Evolutionary conservation across 345 rosid species (phyloP), one percentile per base, ranked within the genome.

Genomic region (Linum trigynum): DNA sequence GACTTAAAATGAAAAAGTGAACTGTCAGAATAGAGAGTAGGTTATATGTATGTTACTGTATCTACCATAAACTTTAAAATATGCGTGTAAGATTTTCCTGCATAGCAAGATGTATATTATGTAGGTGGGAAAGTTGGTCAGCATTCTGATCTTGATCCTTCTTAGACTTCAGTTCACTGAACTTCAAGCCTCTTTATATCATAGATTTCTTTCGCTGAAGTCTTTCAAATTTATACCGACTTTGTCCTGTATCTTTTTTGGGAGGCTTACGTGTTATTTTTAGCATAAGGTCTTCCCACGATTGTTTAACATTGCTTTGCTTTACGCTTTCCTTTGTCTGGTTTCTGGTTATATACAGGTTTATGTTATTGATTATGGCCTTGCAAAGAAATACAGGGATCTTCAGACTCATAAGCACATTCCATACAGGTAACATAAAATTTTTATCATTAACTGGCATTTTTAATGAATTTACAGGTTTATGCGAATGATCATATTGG

Each of bases 381-480:
- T 89, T 67, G 96, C 90, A 40, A 88, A 89, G 83, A 89, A 86
- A 77, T 89, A 89, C 75, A 83, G 92, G 77, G 96, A 89, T 78
- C 92, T 89, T 75, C 96, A 89, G 73, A 89, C 96, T 50, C 90
- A 86, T 67, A 86, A 85, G 81, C 96, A 23, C 78, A 89, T 89
- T 63, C 90, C 92, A 11, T 89, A 89, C 75, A 83, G 92, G 92
- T 83, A 76, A 71, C 12, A 58, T 48, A 63, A 17, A 51, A 67
- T 2, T 69, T 36, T 61, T 64, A 51, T 55, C 56, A 69, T 12
- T 59, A 11, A 55, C 58, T 55, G 58, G 58, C 58, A 55, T 23
- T 11, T 55, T 5, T 12, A 14, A 4, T 23, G 32, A 23, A 23
- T 23, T 23, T 23, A 23, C 32, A 23, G 0, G 32, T 23, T 23